Base-by-base conservation (phyloP, 2,329 filamentous ascomycete species). In the Colletotrichum euphorbiae region DNA sequence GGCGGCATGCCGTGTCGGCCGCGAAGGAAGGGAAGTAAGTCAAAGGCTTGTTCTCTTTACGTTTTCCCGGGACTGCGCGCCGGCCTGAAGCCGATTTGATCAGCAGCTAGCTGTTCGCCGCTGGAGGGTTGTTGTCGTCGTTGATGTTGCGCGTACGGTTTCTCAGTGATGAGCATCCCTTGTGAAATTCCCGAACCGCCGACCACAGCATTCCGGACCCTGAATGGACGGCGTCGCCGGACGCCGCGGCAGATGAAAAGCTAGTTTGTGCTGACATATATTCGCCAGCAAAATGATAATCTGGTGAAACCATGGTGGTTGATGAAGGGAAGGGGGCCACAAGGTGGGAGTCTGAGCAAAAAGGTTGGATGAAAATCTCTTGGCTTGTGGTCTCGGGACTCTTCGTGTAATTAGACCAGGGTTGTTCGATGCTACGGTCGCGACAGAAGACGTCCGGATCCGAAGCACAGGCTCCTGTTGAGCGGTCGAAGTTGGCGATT, bases 261-360 rank as follows among this genome's bases (percentile, higher is more conserved):
- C 45, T 62, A 62, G 43, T 13, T 19, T 21, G 36, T 28, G 48
- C 46, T 54, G 17, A 38, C 50, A 61, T 46, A 61, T 46, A 28
- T 19, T 48, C 28, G 7, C 28, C 28, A 8, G 28, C 2, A 28
- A 8, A 28, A 28, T 28, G 6, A 45, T 36, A 66, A 51, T 58
- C 60, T 45, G 59, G 64, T 59, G 64, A 67, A 64, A 42, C 38
- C 56, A 61, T 52, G 43, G 24, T 15, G 36, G 21, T 24, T 38
- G 19, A 19, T 36, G 48, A 51, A 17, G 48, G 48, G 42, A 31
- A 45, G 15, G 15, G 50, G 28, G 19, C 28, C 21, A 42, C 56
- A 59, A 59, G 56, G 58, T 61, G 8, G 9, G 28, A 24, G 48
- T 50, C 13, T 24, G 9, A 31, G 46, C 6, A 21, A 24, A 33